Conservation (phyloP, 371 early-diverging fungal genomes). For the Mucor irregularis region DNA sequence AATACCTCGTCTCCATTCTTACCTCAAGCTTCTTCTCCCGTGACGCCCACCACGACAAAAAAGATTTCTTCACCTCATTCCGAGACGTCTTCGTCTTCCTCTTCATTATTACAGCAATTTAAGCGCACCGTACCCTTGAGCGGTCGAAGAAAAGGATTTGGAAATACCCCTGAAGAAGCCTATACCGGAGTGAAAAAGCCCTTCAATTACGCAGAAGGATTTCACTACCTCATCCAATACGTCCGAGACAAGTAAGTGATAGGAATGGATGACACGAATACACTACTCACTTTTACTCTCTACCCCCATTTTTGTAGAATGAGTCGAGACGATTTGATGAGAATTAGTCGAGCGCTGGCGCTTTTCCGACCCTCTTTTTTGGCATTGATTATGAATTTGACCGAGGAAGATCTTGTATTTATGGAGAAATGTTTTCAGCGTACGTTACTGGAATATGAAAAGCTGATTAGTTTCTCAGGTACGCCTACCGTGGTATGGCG, state of each 20-base stretch:
- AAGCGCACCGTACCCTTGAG: slow-evolving; percentile 1
- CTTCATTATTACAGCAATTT: not conserved
- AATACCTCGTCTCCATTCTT: not conserved
- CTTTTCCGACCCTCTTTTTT: slow-evolving; percentile 89
- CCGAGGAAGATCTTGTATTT: slow-evolving; percentile 88
- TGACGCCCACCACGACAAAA: not conserved
- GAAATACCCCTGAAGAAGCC: slow-evolving; percentile 62
- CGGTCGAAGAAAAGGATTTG: slow-evolving; percentile 34
- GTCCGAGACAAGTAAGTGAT: slow-evolving; percentile 71
- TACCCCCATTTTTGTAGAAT: slow-evolving; percentile 55
- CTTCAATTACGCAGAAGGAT: slow-evolving; percentile 87
- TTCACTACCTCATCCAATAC: slow-evolving; percentile 79
- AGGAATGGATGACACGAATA: not conserved
- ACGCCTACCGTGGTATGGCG: slow-evolving; percentile 97
- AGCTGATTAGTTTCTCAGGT: slow-evolving; percentile 86
- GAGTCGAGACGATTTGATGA: slow-evolving; percentile 81
- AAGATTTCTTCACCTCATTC: not conserved
- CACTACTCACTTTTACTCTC: not conserved
- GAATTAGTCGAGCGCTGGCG: slow-evolving; percentile 85
- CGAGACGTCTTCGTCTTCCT: too few relatives aligned
- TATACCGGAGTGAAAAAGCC: slow-evolving; percentile 75
- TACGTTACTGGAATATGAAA: slow-evolving; percentile 87
- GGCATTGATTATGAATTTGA: slow-evolving; percentile 86
- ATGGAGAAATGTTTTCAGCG: slow-evolving; percentile 91
- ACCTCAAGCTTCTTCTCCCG: not conserved